phyloP scores from a whole-genome alignment of 108 stramenopile genomes.

The Nitzschia sp. region DNA sequence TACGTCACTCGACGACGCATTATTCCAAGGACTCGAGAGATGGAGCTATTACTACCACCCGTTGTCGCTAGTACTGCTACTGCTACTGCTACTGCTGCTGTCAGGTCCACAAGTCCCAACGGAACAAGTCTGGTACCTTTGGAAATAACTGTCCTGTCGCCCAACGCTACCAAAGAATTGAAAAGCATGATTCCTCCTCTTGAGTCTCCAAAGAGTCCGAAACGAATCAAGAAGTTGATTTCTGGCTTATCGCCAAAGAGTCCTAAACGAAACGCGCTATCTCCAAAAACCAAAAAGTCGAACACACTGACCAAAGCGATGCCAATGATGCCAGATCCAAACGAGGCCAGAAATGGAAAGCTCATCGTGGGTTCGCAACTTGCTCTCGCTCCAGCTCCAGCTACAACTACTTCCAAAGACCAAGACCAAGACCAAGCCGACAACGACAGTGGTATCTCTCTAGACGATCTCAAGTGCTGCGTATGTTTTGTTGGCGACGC shows the following conservation, averaged over 20 bases:
- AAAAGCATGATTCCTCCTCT: neutral
- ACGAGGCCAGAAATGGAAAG: no score
- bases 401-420: neutral
- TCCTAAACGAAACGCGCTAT: neutral
- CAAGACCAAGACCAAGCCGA: conserved; percentile 25
- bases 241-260: neutral
- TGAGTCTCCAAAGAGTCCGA: neutral
- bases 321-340: no score
- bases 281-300: neutral
- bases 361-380: no score
- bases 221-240: neutral
- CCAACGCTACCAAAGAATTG: neutral
- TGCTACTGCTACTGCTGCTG: neutral
- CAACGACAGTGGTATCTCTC: conserved; percentile 56
- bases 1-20: conserved; percentile 25
- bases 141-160: conserved; percentile 16
- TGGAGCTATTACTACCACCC: neutral
- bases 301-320: no score
- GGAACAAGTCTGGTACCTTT: neutral
- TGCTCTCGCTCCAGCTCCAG: no score
- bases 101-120: neutral
- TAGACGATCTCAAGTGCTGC: conserved; percentile 75
- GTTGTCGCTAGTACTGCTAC: neutral
- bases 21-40: conserved; percentile 33
- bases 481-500: conserved; percentile 60